Evolutionary conservation across 345 rosid genomes (phyloP), one percentile per base, ranked within the genome.

Genomic region (Litchi chinensis): DNA sequence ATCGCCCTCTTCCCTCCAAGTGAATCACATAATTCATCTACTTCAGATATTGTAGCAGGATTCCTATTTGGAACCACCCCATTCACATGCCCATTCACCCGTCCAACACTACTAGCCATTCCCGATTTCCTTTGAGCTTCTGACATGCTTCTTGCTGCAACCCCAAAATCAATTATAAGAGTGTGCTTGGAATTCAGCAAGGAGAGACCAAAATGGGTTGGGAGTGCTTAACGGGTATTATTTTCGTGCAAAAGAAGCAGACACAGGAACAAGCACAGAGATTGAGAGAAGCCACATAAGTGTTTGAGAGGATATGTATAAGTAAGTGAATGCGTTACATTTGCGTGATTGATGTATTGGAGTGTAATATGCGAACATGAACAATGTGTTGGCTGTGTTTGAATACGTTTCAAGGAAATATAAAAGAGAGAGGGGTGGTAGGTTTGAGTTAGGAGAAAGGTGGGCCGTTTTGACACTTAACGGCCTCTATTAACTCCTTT

Each of bases 1-100:
- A 97, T 88, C 68, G 98, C 95, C 83, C 71, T 91, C 65, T 92
- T 82, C 80, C 99, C 99, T 71, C 95, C 92, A 64, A 97, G 98
- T 52, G 96, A 85, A 83, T 74, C 79, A 84, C 98, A 94, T 80
- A 97, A 97, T 70, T 90, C 92, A 75, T 94, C 93, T 43, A 96
- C 93, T 79, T 87, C 86, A 39, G 90, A 83, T 71, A 88, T 80
- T 19, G 93, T 66, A 65, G 88, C 93, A 43, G 94, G 87, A 76
- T 84, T 90, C 77, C 93, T 87, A 59, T 80, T 80, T 0, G 95
- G 85, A 65, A 87, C 86, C 40, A 83, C 82, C 59, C 89, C 90
- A 84, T 87, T 90, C 65, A 82, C 64, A 69, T 85, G 79, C 65
- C 96, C 98, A 70, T 88, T 94, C 48, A 82, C 83, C 73, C 77